Evolutionary conservation across 192 early-diverging fungal species (phyloP), one percentile per base, ranked within the genome.

Genomic region (Coemansia asiatica): DNA sequence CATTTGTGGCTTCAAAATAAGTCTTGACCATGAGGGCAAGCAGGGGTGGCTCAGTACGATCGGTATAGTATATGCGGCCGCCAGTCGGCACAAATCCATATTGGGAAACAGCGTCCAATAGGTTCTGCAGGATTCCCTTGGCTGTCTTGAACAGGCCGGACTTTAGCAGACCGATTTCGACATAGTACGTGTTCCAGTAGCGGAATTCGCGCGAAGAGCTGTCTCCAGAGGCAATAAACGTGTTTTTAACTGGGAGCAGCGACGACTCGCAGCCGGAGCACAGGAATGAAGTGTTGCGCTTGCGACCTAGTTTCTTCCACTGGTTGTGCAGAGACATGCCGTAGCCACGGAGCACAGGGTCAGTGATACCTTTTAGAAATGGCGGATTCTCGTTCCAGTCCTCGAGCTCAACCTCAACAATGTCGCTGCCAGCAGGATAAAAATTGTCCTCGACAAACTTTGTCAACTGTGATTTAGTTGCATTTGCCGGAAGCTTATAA

Each of bases 121-220:
- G 84, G 68, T 91, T 90, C 35, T 83, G 76, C 51, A 91, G 84
- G 71, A 87, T 82, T 48, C 85, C 74, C 38, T 61, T 76, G 4
- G 84, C 83, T n/a, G 85, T 85, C n/a, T 84, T 68, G 69, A 70
- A 71, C 44, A 88, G 69, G 7, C 86, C 86, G 13, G 85, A 85
- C 18, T 82, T 60, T 13, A 86, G 62, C 51, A 91, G 61, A 6
- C 90, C 90, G 27, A 87, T 60, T 31, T 87, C 76, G 19, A 89
- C 82, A 64, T 88, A 90, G 74, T 83, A 91, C 25, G 82, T 79
- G 67, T 91, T 86, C 89, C 88, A 90, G 74, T 91, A 91, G 64
- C 86, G 88, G 63, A 83, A 79, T 75, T 91, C 90, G 60, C 90
- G 81, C 48, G 90, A 89, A 21, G 63, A 60, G 50, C 84, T 74